These are phyloP conservation scores for Xylaria sp. DNA, from an alignment of 2,329 filamentous ascomycete genomes.

Conservation along the genomic window DNA sequence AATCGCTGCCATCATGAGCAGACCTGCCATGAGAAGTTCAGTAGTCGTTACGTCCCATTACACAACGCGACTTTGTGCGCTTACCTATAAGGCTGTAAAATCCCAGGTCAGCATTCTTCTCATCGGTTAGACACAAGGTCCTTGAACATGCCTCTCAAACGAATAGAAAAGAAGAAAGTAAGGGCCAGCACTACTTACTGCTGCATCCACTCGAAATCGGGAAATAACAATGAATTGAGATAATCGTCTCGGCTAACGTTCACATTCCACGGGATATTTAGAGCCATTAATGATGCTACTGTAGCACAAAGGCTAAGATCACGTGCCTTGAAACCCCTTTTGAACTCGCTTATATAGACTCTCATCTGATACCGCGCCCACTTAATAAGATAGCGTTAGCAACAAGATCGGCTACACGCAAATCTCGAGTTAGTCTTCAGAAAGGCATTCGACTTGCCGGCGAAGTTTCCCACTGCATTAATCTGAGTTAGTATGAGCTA, in stretches of 20 bases:
- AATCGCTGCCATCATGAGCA: slow-evolving; percentile 14
- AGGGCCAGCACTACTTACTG: background rate
- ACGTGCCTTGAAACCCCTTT: background rate
- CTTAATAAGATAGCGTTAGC: too few species aligned
- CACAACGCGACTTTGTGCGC: background rate
- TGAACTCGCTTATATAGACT: background rate
- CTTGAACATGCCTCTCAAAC: background rate
- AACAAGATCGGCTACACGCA: too few species aligned
- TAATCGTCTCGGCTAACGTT: background rate
- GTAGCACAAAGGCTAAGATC: background rate
- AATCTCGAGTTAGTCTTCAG: background rate
- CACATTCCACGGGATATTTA: background rate
- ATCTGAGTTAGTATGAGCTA: background rate
- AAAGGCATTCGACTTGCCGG: background rate
- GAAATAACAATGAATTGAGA: too few species aligned
- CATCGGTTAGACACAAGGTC: background rate
- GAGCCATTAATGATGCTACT: background rate
- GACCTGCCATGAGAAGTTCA: background rate
- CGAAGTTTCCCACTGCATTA: background rate
- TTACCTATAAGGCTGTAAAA: background rate
- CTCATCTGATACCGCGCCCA: too few species aligned
- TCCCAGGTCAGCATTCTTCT: background rate
- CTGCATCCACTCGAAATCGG: background rate
- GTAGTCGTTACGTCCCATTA: background rate
- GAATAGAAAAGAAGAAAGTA: background rate